Evolutionary conservation across 192 early-diverging fungal genomes (phyloP).

Genomic region (Lunasporangiospora selenospora): DNA sequence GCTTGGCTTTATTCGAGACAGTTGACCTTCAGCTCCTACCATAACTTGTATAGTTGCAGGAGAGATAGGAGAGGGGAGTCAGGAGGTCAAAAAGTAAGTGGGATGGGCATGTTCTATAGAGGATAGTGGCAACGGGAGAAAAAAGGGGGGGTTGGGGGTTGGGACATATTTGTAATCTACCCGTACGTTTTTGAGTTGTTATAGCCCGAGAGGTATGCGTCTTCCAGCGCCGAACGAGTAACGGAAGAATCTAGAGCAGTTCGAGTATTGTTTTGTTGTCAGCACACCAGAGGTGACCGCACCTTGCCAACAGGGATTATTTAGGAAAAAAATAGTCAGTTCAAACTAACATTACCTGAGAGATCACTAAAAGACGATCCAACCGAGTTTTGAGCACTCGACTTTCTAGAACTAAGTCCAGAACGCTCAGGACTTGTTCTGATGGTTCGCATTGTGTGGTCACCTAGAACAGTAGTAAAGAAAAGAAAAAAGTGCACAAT

Average conservation of each 20-base stretch:
- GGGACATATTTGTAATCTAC: too few relatives aligned
- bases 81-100: too few relatives aligned
- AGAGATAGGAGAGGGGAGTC: too few relatives aligned
- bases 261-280: too few relatives aligned
- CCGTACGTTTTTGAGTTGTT: slow-evolving; percentile 61
- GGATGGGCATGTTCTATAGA: too few relatives aligned
- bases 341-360: slow-evolving; percentile 30
- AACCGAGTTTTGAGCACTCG: slow-evolving; percentile 50
- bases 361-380: slow-evolving; percentile 58
- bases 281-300: too few relatives aligned
- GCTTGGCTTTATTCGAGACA: too few relatives aligned
- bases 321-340: background rate
- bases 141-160: too few relatives aligned
- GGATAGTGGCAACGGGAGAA: too few relatives aligned
- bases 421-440: slow-evolving; percentile 34
- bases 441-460: background rate
- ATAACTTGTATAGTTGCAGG: too few relatives aligned
- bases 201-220: slow-evolving; percentile 59
- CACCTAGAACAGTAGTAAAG: background rate
- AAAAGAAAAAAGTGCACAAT: background rate
- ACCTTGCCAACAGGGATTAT: too few relatives aligned
- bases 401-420: slow-evolving; percentile 23
- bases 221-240: slow-evolving; percentile 60
- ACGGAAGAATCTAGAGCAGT: slow-evolving; percentile 61
- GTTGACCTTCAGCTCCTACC: too few relatives aligned